Percentiles rank a stretch among this genome's conserved stretches.
These are phyloP conservation scores for Parmales sp. DNA, from an alignment of 108 stramenopile species.

Conservation along the genomic window DNA sequence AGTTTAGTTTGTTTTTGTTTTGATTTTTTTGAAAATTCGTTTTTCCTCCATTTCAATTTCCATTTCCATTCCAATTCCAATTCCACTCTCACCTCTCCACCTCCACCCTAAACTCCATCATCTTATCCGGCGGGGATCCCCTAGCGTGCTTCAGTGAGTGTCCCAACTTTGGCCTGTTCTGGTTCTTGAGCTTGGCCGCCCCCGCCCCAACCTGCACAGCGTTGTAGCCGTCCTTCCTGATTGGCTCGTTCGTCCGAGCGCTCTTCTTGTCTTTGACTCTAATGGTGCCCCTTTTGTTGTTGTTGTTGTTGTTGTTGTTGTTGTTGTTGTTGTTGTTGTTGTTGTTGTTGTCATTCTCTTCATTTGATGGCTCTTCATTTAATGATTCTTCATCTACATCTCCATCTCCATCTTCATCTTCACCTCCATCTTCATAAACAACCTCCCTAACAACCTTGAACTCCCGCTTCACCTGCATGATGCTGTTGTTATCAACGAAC, in stretches of 20 bases:
- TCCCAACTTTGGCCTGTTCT: conserved; percentile 52
- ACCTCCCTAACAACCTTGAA: neutral
- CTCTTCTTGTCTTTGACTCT: too few relatives aligned
- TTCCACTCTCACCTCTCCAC: too few relatives aligned
- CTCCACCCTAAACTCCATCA: conserved; percentile 68
- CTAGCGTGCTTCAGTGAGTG: conserved; percentile 48
- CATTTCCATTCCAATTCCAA: too few relatives aligned
- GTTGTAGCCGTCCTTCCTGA: conserved; percentile 77
- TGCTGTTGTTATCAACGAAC: conserved; percentile 78
- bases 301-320: too few relatives aligned
- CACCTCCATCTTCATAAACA: neutral
- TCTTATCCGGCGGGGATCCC: conserved; percentile 54
- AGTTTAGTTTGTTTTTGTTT: too few relatives aligned
- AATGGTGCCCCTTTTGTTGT: too few relatives aligned
- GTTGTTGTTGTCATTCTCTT: too few relatives aligned
- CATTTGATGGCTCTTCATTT: too few relatives aligned
- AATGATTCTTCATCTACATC: neutral
- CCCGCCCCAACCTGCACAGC: conserved; percentile 88
- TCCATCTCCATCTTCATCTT: neutral
- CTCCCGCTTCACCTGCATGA: conserved; percentile 77
- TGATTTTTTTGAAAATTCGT: too few relatives aligned
- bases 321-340: too few relatives aligned
- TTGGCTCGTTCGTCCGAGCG: too few relatives aligned
- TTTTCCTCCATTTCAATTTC: too few relatives aligned
- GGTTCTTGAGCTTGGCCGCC: conserved; percentile 79